A percentile compares a stretch with the other conserved stretches of the same genome.
Conservation (phyloP, 2,329 filamentous ascomycete genomes). For the Penicillium fuscoglaucum region DNA sequence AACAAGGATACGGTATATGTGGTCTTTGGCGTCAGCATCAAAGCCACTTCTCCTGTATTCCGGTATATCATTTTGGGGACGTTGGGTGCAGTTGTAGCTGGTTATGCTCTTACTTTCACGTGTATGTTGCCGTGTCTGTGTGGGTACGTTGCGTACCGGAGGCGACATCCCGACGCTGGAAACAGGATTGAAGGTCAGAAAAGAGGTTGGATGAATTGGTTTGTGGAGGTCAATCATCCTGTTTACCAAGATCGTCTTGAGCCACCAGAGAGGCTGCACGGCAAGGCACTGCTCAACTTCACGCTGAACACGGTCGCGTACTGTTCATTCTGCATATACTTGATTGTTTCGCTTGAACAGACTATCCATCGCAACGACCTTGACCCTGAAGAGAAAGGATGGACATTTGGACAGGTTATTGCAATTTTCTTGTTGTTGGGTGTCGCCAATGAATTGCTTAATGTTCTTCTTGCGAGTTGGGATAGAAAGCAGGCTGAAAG, state of each 20-base stretch:
- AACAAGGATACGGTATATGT: conserved; percentile 18
- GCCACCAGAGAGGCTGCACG: conserved; percentile 4
- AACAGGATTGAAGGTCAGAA: neutral
- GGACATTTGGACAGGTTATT: conserved; percentile 23
- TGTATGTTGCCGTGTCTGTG: conserved; percentile 19
- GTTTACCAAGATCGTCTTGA: neutral
- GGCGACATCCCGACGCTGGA: conserved; percentile 3
- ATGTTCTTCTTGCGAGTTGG: conserved; percentile 20
- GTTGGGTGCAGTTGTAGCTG: conserved; percentile 5
- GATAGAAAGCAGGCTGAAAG: conserved; percentile 11
- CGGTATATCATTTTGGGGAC: conserved; percentile 20
- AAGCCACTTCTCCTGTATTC: conserved; percentile 17
- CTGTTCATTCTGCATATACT: conserved; percentile 17
- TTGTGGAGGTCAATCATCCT: conserved; percentile 2
- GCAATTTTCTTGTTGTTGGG: conserved; percentile 20
- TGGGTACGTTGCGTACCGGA: neutral
- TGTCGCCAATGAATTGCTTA: conserved; percentile 20
- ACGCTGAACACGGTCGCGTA: conserved; percentile 17
- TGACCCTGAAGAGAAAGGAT: conserved; percentile 14
- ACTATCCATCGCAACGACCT: conserved; percentile 18
- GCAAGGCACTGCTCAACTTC: conserved; percentile 10
- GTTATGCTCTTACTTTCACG: conserved; percentile 13
- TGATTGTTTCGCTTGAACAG: conserved; percentile 24
- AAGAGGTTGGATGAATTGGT: conserved; percentile 10
- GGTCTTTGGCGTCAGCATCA: conserved; percentile 19